Evolutionary conservation across 2,329 filamentous ascomycete genomes (phyloP).

Genomic region (Leptographium flavum): DNA sequence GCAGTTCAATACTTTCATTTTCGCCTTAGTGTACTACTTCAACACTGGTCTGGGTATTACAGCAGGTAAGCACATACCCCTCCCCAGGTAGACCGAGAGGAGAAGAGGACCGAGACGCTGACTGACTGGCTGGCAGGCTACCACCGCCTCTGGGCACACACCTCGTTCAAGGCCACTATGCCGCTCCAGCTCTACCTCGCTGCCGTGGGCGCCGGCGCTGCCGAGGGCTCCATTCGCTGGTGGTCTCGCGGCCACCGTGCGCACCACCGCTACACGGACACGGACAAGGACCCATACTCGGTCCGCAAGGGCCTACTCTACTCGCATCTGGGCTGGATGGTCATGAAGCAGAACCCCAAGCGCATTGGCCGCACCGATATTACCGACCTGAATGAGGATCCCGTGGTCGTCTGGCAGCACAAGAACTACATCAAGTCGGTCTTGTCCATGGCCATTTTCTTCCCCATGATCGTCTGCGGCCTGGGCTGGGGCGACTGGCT

Average conservation of each 20-base stretch:
- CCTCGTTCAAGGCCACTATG: conserved; percentile 62
- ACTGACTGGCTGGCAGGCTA: conserved; percentile 33
- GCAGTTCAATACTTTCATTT: conserved; percentile 55
- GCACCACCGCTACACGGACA: conserved; percentile 86
- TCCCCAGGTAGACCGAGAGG: background rate
- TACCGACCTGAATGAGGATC: conserved; percentile 73
- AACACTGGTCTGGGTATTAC: conserved; percentile 71
- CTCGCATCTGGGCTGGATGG: conserved; percentile 80
- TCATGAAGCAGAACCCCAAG: conserved; percentile 89
- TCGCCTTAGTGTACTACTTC: conserved; percentile 68
- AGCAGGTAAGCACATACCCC: conserved; percentile 50
- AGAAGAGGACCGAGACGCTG: too few species aligned
- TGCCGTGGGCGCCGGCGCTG: conserved; percentile 66
- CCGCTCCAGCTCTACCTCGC: conserved; percentile 74
- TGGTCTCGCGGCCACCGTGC: conserved; percentile 79
- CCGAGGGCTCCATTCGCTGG: conserved; percentile 78
- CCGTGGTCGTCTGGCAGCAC: conserved; percentile 79
- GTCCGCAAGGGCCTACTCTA: conserved; percentile 79
- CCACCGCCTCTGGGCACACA: conserved; percentile 77
- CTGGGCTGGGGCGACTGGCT: conserved; percentile 68
- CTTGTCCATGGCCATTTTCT: conserved; percentile 59
- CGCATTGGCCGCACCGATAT: conserved; percentile 79
- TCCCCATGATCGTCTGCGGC: conserved; percentile 63
- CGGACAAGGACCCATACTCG: conserved; percentile 82
- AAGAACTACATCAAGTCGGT: conserved; percentile 73